Evolutionary conservation across 2,329 filamentous ascomycete genomes (phyloP), one percentile per base, ranked within the genome.

Genomic region (Aspergillus fumigatiaffinis): DNA sequence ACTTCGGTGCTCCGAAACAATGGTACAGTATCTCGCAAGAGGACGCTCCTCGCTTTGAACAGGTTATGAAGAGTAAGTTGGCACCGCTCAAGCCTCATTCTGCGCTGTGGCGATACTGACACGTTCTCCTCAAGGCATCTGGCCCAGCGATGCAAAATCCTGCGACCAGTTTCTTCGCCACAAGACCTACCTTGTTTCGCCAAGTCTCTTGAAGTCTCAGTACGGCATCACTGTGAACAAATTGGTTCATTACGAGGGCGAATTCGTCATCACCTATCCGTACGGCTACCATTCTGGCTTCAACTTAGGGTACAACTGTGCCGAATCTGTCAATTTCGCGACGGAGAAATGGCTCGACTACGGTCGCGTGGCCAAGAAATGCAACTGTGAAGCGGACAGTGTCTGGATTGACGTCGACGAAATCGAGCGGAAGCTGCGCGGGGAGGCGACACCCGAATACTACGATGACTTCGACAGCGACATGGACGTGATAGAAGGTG

Each of bases 1-100:
- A 99, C 71, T 99, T 99, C 73, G 94, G 94, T 54, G 94, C 94
- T 1, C 94, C 94, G 0, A 99, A 99, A 76, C 94, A 99, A 73
- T 99, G 94, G 94, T 99, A 99, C 77, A 97, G 92, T 75, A 97
- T 99, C 63, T 96, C 93, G 0, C 95, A 97, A 73, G 90, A 90
- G 63, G 94, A 99, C 72, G 92, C 93, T 14, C 86, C 92, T 52
- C 88, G 89, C 17, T 99, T 99, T 66, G 94, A 99, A 75, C 86
- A 87, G 41, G 93, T 91, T 46, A 99, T 99, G 94, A 93, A 89
- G 76, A 92, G 83, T 70, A 68, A 62, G 73, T 66, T 29, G 44
- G 4, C 3, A 32, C 23, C 17, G 29, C 26, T 21, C 32, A n/a
- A 54, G 21, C 4, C 10, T 6, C 6, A 28, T 5, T 55, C 3